Percentiles rank a stretch among this genome's conserved stretches.
Conservation (phyloP, 768 basidiomycete species). For the Pleurotus platypus region DNA sequence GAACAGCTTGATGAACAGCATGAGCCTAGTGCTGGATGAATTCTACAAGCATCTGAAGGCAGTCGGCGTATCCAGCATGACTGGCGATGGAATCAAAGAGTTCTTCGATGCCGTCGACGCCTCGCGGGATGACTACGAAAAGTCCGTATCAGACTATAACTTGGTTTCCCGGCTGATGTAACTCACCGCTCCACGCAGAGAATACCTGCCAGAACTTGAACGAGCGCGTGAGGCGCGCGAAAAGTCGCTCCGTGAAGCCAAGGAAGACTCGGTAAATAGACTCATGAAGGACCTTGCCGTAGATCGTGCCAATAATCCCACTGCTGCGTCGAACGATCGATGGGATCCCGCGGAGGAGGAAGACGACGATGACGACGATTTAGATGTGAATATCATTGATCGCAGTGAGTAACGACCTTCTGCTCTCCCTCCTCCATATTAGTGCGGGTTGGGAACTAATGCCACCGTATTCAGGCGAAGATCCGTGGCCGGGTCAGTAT, state of each 20-base stretch:
- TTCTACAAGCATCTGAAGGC: slow-evolving; percentile 98
- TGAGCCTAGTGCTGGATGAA: slow-evolving; percentile 97
- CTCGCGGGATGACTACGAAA: slow-evolving; percentile 84
- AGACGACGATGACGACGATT: slow-evolving; percentile 43
- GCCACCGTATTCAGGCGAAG: slow-evolving; percentile 46
- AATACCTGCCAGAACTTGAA: slow-evolving; percentile 88
- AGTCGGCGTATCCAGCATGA: slow-evolving; percentile 94
- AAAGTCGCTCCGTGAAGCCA: slow-evolving; percentile 57
- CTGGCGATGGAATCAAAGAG: slow-evolving; percentile 89
- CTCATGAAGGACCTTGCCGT: slow-evolving; percentile 79
- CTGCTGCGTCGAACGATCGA: slow-evolving; percentile 47
- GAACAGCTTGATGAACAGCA: slow-evolving; percentile 98
- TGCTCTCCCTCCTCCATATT: neutral
- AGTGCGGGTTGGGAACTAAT: slow-evolving; percentile 10
- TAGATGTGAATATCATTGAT: slow-evolving; percentile 62
- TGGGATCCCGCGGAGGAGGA: slow-evolving; percentile 62
- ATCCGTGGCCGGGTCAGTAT: slow-evolving; percentile 69
- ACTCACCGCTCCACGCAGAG: slow-evolving; percentile 38
- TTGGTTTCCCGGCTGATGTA: too few species aligned
- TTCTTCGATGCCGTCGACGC: slow-evolving; percentile 92
- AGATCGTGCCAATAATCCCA: slow-evolving; percentile 65
- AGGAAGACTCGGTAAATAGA: slow-evolving; percentile 73
- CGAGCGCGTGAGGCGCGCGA: slow-evolving; percentile 64
- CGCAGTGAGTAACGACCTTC: slow-evolving; percentile 48
- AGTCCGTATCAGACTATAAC: slow-evolving; percentile 40